phyloP scores from a whole-genome alignment of 108 stramenopile species.

The Stephanodiscus triporus region DNA sequence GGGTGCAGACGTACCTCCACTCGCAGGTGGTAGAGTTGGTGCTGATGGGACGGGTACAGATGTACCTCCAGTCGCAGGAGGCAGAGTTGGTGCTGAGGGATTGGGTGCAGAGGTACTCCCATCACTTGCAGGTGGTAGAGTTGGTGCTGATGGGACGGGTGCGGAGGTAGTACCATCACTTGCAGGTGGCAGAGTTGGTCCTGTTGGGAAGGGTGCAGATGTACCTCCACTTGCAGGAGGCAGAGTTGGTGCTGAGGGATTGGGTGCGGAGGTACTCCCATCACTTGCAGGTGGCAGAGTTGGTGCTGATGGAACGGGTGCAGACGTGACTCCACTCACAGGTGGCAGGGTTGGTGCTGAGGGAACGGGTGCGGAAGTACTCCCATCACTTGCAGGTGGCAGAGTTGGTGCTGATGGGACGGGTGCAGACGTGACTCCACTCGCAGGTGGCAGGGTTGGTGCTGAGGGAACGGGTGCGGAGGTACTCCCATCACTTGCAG shows the following conservation, averaged over 20 bases:
- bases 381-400: not conserved
- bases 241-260: not conserved
- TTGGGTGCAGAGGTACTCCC: not conserved
- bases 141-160: not conserved
- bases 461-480: not conserved
- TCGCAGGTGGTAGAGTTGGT: not conserved
- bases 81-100: not conserved
- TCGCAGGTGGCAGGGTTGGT: not conserved
- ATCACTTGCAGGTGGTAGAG: not conserved
- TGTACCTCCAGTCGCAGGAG: not conserved
- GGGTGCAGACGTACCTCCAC: not conserved
- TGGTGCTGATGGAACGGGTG: not conserved
- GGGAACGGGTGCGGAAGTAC: too few species aligned
- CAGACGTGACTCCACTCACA: too few species aligned
- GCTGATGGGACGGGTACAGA: not conserved
- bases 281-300: not conserved
- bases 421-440: not conserved
- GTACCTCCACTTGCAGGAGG: not conserved
- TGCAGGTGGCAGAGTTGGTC: not conserved
- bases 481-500: too few species aligned
- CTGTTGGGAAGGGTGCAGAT: not conserved
- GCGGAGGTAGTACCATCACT: too few species aligned
- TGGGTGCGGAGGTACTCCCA: not conserved
- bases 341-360: not conserved
- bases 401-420: not conserved